Evolutionary conservation across 2,329 filamentous ascomycete species (phyloP).

Genomic region (Fusarium praegraminearum): DNA sequence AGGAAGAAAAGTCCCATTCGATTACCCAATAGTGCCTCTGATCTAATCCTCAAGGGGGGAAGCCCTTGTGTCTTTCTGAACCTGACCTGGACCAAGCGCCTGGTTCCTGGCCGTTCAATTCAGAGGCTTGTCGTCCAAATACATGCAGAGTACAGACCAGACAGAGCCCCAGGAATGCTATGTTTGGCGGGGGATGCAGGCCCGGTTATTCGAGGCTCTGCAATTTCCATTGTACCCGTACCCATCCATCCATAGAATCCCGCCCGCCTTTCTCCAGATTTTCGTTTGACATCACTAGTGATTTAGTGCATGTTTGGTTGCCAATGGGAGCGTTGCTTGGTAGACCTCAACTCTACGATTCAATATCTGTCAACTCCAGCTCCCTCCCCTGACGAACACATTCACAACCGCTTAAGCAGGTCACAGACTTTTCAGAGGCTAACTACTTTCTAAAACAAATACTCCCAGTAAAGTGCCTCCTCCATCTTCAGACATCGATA

Average conservation of each 20-base stretch:
- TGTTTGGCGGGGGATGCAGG: constrained; percentile 36
- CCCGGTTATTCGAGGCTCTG: constrained; percentile 55
- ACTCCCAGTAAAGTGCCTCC: constrained; percentile 27
- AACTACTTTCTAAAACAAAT: constrained; percentile 8
- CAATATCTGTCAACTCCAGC: constrained; percentile 6
- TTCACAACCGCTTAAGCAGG: neutral
- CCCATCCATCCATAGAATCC: constrained; percentile 15
- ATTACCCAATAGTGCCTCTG: constrained; percentile 52
- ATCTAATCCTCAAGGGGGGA: constrained; percentile 49
- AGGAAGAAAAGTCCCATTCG: constrained; percentile 40
- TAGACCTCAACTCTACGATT: constrained; percentile 17
- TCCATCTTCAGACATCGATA: constrained; percentile 34
- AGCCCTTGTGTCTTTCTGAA: constrained; percentile 36
- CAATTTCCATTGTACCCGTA: constrained; percentile 20
- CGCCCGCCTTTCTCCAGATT: constrained; percentile 36
- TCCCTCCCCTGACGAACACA: neutral
- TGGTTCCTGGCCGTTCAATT: constrained; percentile 51
- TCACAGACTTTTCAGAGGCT: neutral
- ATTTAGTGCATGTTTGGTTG: constrained; percentile 32
- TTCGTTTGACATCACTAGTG: constrained; percentile 43
- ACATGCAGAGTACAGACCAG: neutral
- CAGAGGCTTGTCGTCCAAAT: constrained; percentile 17
- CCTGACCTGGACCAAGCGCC: constrained; percentile 44
- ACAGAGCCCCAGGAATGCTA: constrained; percentile 18
- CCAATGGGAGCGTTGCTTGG: constrained; percentile 25